These are phyloP conservation scores for Acmispon strigosus DNA, from an alignment of 306 rosid species.

Conservation along the genomic window DNA sequence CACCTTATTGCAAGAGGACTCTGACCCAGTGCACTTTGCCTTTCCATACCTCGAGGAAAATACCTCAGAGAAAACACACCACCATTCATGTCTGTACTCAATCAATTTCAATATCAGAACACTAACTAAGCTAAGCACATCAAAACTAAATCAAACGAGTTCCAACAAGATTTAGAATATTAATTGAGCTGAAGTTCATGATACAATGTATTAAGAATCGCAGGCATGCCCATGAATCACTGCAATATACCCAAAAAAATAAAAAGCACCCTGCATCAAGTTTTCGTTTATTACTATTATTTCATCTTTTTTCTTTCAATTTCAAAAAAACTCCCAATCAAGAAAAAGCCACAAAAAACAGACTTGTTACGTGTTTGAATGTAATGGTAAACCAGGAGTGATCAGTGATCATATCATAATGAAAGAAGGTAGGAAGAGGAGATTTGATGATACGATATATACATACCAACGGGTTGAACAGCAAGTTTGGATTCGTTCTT, in stretches of 20 bases:
- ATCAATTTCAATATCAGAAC: background rate
- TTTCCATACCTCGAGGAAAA: background rate
- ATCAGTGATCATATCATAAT: too few species aligned
- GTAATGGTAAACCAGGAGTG: too few species aligned
- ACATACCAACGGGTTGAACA: constrained; percentile 18
- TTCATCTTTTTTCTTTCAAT: background rate
- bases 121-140: background rate
- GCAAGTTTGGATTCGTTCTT: constrained; percentile 25
- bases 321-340: too few species aligned
- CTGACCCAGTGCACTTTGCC: constrained; percentile 12
- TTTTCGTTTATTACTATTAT: too few species aligned
- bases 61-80: constrained; percentile 38
- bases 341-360: background rate
- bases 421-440: too few species aligned
- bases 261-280: too few species aligned
- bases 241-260: background rate
- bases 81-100: constrained; percentile 40
- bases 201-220: background rate
- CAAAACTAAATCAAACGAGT: background rate
- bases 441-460: too few species aligned
- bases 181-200: background rate
- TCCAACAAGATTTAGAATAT: background rate
- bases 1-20: constrained; percentile 26
- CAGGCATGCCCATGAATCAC: background rate
- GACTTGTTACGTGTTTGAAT: too few species aligned